Evolutionary conservation across 768 basidiomycete genomes (phyloP).

Genomic region (Gelatoporia subvermispora): DNA sequence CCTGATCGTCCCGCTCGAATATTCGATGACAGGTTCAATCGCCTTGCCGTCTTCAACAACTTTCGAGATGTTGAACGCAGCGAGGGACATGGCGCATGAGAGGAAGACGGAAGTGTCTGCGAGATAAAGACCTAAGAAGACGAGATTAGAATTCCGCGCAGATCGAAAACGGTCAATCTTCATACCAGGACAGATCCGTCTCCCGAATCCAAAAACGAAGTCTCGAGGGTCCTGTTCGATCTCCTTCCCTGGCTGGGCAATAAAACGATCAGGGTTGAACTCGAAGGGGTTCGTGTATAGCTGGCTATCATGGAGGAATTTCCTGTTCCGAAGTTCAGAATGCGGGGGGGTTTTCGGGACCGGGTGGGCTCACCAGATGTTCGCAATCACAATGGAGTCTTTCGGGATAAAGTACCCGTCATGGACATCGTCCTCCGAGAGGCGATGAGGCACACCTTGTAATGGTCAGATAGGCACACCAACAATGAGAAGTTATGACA

Average conservation of each 20-base stretch:
- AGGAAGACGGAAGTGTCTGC: constrained; percentile 24
- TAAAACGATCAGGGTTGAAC: constrained; percentile 52
- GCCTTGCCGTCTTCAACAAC: constrained; percentile 8
- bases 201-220: constrained; percentile 45
- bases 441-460: constrained; percentile 25
- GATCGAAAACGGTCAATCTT: too few species aligned
- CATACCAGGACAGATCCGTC: constrained; percentile 25
- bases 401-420: constrained; percentile 52
- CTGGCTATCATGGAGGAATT: constrained; percentile 22
- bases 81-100: constrained; percentile 19
- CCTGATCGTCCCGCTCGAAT: constrained; percentile 18
- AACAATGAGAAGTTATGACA: neutral
- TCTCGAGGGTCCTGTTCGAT: constrained; percentile 36
- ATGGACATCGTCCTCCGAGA: constrained; percentile 53
- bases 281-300: constrained; percentile 42
- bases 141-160: constrained; percentile 6
- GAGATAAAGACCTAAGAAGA: constrained; percentile 11
- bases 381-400: constrained; percentile 42
- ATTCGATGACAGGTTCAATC: constrained; percentile 14
- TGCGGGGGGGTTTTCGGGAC: constrained; percentile 1
- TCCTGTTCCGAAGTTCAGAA: constrained; percentile 2
- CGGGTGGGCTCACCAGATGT: constrained; percentile 25
- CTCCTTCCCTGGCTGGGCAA: constrained; percentile 25
- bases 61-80: constrained; percentile 20
- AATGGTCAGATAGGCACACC: neutral